These are phyloP conservation scores for Sphaerulina populicola DNA, from an alignment of 2,329 filamentous ascomycete species.

Conservation along the genomic window DNA sequence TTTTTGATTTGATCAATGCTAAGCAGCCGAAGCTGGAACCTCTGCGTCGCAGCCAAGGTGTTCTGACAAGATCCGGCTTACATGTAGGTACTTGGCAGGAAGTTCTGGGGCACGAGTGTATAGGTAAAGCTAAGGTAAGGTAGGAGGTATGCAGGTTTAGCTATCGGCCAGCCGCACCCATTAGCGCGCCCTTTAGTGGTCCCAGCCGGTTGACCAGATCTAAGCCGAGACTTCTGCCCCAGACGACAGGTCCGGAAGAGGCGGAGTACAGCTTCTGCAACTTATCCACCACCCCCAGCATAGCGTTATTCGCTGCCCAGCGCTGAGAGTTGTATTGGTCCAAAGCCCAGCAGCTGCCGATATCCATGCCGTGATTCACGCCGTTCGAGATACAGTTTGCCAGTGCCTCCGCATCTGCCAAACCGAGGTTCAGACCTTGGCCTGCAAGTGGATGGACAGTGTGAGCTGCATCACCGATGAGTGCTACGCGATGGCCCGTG, in stretches of 20 bases:
- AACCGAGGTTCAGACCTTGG: slow-evolving; percentile 87
- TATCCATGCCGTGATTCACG: slow-evolving; percentile 74
- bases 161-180: slow-evolving; percentile 53
- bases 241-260: slow-evolving; percentile 68
- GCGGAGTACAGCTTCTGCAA: slow-evolving; percentile 87
- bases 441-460: slow-evolving; percentile 91
- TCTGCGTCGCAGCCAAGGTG: too few species aligned
- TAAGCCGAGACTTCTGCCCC: slow-evolving; percentile 68
- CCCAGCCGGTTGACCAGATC: slow-evolving; percentile 65
- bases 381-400: slow-evolving; percentile 66
- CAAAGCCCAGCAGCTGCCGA: slow-evolving; percentile 68
- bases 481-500: slow-evolving; percentile 76
- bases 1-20: too few species aligned
- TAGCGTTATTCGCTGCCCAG: slow-evolving; percentile 69
- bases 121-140: too few species aligned
- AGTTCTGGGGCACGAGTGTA: too few species aligned
- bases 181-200: slow-evolving; percentile 74
- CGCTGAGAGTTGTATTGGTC: slow-evolving; percentile 74
- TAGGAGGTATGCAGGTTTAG: too few species aligned
- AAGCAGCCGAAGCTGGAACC: too few species aligned
- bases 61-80: too few species aligned
- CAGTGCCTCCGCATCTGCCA: slow-evolving; percentile 78
- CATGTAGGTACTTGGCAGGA: too few species aligned
- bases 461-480: slow-evolving; percentile 91
- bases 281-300: slow-evolving; percentile 78